A percentile compares a stretch with the other conserved stretches of the same genome.
Evolutionary conservation across 192 early-diverging fungal species (phyloP).

Genomic region (Linnemannia zychae): DNA sequence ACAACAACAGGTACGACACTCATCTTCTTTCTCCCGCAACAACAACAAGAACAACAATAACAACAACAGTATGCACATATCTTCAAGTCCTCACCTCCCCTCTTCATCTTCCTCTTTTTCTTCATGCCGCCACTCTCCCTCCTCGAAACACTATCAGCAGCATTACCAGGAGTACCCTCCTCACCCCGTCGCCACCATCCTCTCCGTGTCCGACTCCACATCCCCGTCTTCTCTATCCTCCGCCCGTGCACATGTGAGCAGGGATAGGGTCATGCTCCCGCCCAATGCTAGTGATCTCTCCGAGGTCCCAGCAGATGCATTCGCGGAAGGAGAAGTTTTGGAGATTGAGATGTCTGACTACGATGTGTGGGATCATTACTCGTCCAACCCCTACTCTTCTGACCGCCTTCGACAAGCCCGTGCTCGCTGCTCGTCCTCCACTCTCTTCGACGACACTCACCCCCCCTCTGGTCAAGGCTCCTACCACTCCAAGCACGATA

Average conservation of each 20-base stretch:
- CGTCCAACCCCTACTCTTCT: constrained; percentile 6
- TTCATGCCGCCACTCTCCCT: constrained; percentile 6
- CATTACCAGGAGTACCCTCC: constrained; percentile 5
- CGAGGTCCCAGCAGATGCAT: constrained; percentile 33
- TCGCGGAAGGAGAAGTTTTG: constrained; percentile 45
- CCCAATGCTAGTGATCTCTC: constrained; percentile 36
- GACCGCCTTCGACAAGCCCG: constrained; percentile 15
- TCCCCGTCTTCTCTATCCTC: constrained; percentile 2
- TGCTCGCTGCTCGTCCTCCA: constrained; percentile 51
- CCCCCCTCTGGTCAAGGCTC: constrained; percentile 15
- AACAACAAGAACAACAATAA: not conserved
- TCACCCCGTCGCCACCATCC: constrained; percentile 8
- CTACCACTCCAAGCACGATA: constrained; percentile 17
- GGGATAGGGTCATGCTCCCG: constrained; percentile 19
- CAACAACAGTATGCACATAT: no score
- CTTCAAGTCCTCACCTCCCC: not conserved
- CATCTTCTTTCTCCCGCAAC: not conserved
- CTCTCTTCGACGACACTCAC: constrained; percentile 40
- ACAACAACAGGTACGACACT: not conserved
- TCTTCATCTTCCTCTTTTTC: constrained; percentile 13
- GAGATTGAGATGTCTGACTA: constrained; percentile 16
- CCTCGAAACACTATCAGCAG: constrained; percentile 15
- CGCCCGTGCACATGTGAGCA: constrained; percentile 19
- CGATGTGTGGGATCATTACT: constrained; percentile 7
- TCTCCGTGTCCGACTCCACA: not conserved